Base-by-base conservation (phyloP, 179 eudicot species). In the Patellifolia procumbens region DNA sequence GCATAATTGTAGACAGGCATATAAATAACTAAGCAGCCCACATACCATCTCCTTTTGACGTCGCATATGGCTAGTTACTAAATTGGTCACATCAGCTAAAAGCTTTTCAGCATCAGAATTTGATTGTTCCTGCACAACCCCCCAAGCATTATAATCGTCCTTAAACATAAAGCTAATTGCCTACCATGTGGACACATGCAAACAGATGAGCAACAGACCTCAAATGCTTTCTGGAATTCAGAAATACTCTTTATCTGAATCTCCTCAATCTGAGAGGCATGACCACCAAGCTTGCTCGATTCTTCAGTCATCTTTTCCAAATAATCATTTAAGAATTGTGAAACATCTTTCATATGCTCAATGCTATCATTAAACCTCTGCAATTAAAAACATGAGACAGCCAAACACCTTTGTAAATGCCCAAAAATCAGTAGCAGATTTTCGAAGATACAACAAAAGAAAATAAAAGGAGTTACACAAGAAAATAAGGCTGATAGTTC, bases 21-120 rank as follows among this genome's bases (percentile, higher is more conserved):
- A 58, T 16, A 15, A 51, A 72, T 37, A 16, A 20, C 5, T 1
- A 28, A 34, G 74, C 45, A 51, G 28, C 45, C 53, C 22, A 83
- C 81, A 56, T 28, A 94, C 98, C 99, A 93, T 81, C 82, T 93
- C 94, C 72, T 91, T 82, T 64, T 96, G 99, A 49, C 90, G 89
- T 31, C 80, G 91, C 67, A 93, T 85, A 82, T 87, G 97, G 75
- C 78, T 80, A 28, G 89, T 85, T 43, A 96, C 91, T 74, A 96
- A 80, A 74, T 73, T 77, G 60, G 97, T 88, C 90, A 96, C 85
- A 39, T 90, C 98, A 81, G 97, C 89, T 73, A 96, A 89, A 69
- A 96, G 94, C 76, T 93, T 96, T 72, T 91, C 92, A 73, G 94
- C 91, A 49, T 90, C 94, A 35, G 88, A 87, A 71, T 81, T 87